Percentiles rank a stretch among this genome's conserved stretches.
Evolutionary conservation across 1,284 basidiomycete species (phyloP).

Genomic region (Sanghuangporus sanghuang): DNA sequence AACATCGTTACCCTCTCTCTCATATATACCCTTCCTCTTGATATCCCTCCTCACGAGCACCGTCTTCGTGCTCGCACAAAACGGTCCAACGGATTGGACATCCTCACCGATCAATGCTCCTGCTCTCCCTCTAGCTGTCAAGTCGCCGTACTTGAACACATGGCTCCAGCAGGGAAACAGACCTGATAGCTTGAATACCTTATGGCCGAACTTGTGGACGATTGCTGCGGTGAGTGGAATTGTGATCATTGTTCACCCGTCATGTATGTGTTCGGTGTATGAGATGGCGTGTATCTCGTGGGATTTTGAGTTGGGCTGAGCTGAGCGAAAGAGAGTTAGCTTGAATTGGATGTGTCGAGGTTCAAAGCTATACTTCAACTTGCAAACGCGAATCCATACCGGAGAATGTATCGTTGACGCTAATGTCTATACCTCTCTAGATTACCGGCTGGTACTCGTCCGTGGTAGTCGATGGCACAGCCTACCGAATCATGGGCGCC

Average conservation of each 20-base stretch:
- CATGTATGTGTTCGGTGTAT: neutral
- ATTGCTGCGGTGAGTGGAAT: neutral
- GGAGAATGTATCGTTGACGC: neutral
- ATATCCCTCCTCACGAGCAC: neutral
- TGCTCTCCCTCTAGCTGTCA: slow-evolving; percentile 56
- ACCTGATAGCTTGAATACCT: neutral
- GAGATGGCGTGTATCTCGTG: neutral
- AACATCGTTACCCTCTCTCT: neutral
- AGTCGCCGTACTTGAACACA: slow-evolving; percentile 57
- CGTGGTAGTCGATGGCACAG: slow-evolving; percentile 33
- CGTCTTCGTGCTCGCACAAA: neutral
- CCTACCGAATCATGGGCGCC: slow-evolving; percentile 21
- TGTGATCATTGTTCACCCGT: neutral
- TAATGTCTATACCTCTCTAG: slow-evolving; percentile 3
- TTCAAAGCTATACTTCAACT: neutral
- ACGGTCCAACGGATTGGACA: slow-evolving; percentile 34
- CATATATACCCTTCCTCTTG: neutral
- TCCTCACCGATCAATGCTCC: slow-evolving; percentile 54
- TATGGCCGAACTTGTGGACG: neutral
- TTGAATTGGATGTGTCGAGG: neutral
- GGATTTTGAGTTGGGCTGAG: neutral
- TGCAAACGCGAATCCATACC: neutral
- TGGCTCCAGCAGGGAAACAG: slow-evolving; percentile 54
- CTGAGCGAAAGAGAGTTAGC: neutral
- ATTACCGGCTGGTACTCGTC: slow-evolving; percentile 34